Evolutionary conservation across 805 yeast species (phyloP), one percentile per base, ranked within the genome.

Genomic region (Nakazawaea pomicola): DNA sequence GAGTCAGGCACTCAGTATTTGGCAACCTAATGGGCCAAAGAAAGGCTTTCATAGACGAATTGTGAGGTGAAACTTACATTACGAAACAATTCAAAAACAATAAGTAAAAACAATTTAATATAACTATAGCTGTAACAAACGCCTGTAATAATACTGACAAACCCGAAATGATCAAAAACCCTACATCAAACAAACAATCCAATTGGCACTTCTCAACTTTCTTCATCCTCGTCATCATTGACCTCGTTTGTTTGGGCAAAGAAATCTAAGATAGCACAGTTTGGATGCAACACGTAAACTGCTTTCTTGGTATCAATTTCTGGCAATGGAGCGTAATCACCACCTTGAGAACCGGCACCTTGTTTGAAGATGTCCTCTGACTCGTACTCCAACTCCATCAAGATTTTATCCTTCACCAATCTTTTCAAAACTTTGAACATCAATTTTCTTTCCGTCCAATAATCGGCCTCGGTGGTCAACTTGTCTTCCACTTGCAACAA

Each of bases 381-480:
- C 15, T 65, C 67, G 49, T 70, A 70, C 42, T 66, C 72, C 24
- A 84, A 70, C 48, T 69, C 75, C 87, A 91, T 78, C 53, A 93
- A 70, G 23, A 91, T 78, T 56, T 85, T 77, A 56, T 90, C 96
- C 56, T 83, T 84, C 16, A 82, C 95, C 55, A 93, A 72, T 52
- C 91, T 73, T 58, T 78, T 82, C 54, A 93, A 65, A 11, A 93
- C 96, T 61, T 88, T 91, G 51, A 71, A 74, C 1, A 88, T 86
- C 38, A 85, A 67, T 35, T 72, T 76, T 42, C 83, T 68, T 57
- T 91, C 96, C 10, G 64, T 65, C 67, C 80, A 76, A 54, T 80
- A 81, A 38, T 84, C 85, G 36, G 70, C 76, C 52, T 83, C 95
- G 5, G 83, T 68, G 23, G 75, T 69, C 30, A 93, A 65, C 37